Base-by-base conservation (phyloP, 2,329 filamentous ascomycete species). In the Cercospora sojina region DNA sequence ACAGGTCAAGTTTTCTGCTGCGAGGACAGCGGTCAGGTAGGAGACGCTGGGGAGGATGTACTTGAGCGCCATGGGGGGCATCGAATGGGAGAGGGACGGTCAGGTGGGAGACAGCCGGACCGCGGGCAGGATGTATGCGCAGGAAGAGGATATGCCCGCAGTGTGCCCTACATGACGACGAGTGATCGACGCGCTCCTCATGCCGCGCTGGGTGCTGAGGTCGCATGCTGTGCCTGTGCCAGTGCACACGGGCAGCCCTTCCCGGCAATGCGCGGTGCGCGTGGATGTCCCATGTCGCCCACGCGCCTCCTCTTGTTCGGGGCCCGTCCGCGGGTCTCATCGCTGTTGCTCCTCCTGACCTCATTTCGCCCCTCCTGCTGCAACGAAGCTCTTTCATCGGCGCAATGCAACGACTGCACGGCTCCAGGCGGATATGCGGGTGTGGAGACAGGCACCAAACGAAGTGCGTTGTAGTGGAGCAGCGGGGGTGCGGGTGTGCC, bases 1-100 rank as follows among this genome's bases (percentile, higher is more conserved):
- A 49, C 71, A 71, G 16, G 64, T 68, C 35, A 65, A 35, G 31
- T 72, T 64, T 38, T 64, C 70, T 20, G 67, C 67, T 7, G 67
- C 65, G 56, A 62, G 43, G 13, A 53, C 65, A 8, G 61, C 9
- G 1, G 62, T 25, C 16, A 69, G 61, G 18, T 27, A 57, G 13
- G 64, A 35, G 3, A 63, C n/a, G 8, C 67, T n/a, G 9, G 62
- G 43, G 16, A 67, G 59, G 25, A 65, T 41, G 38, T 64, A 64
- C 61, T 47, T 67, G 53, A 32, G 29, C 10, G 66, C 59, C 67
- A 71, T 68, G 31, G 27, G 59, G 59, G 18, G 9, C 10, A 10
- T 12, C 10, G 49, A 38, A 25, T 13, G 16, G 27, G 38, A 38
- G 13, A 31, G 32, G 49, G 35, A 43, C 18, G 32, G 25, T 57